phyloP scores from a whole-genome alignment of 2,329 filamentous ascomycete genomes.

The Nemania diffusa region DNA sequence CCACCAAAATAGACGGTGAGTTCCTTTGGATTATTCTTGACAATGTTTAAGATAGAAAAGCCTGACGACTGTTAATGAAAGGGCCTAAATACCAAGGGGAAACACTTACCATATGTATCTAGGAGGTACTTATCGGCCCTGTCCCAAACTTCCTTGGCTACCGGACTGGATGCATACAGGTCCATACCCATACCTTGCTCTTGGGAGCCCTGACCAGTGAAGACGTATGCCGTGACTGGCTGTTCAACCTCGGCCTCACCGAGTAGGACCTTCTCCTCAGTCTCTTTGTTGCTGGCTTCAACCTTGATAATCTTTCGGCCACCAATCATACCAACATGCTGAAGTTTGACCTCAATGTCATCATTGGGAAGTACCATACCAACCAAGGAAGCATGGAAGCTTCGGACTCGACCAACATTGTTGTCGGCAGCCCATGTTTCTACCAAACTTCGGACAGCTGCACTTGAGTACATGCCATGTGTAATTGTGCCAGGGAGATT shows the following conservation, averaged over 20 bases:
- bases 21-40: conserved; percentile 99
- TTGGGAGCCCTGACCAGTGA: conserved; percentile 97
- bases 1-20: conserved; percentile 98
- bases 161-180: conserved; percentile 89
- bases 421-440: conserved; percentile 99
- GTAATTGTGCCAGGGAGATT: conserved; percentile 97
- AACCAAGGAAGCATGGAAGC: conserved; percentile 96
- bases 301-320: conserved; percentile 99
- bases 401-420: conserved; percentile 95
- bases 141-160: conserved; percentile 98
- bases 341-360: conserved; percentile 91
- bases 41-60: conserved; percentile 98
- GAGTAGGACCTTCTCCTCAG: conserved; percentile 93
- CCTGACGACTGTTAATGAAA: conserved; percentile 58
- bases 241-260: conserved; percentile 98
- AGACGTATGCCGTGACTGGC: conserved; percentile 95
- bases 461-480: conserved; percentile 99
- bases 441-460: conserved; percentile 92
- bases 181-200: conserved; percentile 99
- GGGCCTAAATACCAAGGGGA: background rate
- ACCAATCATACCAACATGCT: conserved; percentile 97
- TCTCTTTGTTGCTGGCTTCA: conserved; percentile 94
- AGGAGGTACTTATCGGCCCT: conserved; percentile 97
- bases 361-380: conserved; percentile 99
- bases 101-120: conserved; percentile 88